Evolutionary conservation across 805 yeast genomes (phyloP), one percentile per base, ranked within the genome.

Genomic region (Cyberlindnera japonica): DNA sequence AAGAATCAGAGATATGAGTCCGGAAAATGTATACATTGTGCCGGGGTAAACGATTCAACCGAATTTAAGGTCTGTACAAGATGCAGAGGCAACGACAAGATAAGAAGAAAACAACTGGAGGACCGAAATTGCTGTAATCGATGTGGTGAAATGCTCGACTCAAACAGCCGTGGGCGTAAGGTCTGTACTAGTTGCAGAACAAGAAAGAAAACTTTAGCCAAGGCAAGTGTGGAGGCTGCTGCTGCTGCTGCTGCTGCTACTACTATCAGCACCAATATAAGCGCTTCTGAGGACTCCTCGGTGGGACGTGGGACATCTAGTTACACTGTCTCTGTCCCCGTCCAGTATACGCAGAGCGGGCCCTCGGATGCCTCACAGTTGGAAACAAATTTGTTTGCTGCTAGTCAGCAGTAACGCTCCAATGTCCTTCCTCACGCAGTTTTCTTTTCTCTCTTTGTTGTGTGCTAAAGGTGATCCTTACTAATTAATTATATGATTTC

Each of bases 21-120:
- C 48, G 86, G 87, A 1, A 72, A 72, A 50, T 81, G 87, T 61
- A 83, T 81, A 13, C 86, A 81, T 53, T 81, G 87, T 46, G 67
- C 79, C 1, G 83, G 84, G 3, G 78, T 80, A 7, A 69, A 70
- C 39, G 72, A 68, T 26, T 51, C 61, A 14, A 64, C 71, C 1
- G 67, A 65, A 38, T 80, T 64, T 59, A 80, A 79, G 54, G 86
- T 81, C n/a, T 81, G 87, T 54, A 64, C 70, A 44, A 63, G 84
- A 47, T 81, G 87, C 56, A 65, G 86, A 43, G 74, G 68, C 34
- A 78, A 76, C 49, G 86, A 79, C 54, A 77, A 74, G 53, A 61
- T 72, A 34, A 65, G 86, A 47, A 59, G 86, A 43, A 65, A 74
- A 23, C 71, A 71, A 37, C 59, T 80, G 44, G 85, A 79, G 52